Evolutionary conservation across 257 asterid genomes (phyloP).

Genomic region (Datura wrightii): DNA sequence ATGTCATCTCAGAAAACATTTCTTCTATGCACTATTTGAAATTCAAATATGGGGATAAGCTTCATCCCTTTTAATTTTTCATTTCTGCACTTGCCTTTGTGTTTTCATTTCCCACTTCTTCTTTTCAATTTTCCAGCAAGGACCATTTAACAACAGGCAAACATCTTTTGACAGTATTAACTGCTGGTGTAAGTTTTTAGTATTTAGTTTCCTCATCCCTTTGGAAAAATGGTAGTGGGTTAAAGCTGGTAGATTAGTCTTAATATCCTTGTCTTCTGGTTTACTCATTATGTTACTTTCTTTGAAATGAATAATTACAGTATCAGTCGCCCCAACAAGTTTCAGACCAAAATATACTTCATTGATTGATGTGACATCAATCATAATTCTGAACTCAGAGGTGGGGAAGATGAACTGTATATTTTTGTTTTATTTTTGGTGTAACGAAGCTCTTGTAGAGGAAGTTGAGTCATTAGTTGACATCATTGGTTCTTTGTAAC

Average conservation of each 20-base stretch:
- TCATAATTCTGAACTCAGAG: background rate
- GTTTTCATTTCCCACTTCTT: background rate
- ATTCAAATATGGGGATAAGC: background rate
- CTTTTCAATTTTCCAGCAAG: background rate
- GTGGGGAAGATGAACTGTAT: background rate
- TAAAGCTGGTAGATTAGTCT: background rate
- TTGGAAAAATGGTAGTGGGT: background rate
- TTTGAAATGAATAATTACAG: background rate
- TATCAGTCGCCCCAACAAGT: background rate
- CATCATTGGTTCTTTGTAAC: no score
- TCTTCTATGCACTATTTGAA: background rate
- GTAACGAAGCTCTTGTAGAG: no score
- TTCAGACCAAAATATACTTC: background rate
- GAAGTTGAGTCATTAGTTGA: no score
- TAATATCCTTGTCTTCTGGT: background rate
- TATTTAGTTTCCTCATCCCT: background rate
- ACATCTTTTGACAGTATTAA: background rate
- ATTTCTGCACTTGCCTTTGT: background rate
- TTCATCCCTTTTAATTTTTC: background rate
- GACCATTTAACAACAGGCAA: background rate
- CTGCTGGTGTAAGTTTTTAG: background rate
- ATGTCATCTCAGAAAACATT: background rate
- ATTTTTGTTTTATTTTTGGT: no score
- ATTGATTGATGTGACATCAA: background rate
- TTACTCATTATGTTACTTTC: background rate